These are phyloP conservation scores for Tetracladium maxilliforme DNA, from an alignment of 2,329 filamentous ascomycete species.

Conservation along the genomic window DNA sequence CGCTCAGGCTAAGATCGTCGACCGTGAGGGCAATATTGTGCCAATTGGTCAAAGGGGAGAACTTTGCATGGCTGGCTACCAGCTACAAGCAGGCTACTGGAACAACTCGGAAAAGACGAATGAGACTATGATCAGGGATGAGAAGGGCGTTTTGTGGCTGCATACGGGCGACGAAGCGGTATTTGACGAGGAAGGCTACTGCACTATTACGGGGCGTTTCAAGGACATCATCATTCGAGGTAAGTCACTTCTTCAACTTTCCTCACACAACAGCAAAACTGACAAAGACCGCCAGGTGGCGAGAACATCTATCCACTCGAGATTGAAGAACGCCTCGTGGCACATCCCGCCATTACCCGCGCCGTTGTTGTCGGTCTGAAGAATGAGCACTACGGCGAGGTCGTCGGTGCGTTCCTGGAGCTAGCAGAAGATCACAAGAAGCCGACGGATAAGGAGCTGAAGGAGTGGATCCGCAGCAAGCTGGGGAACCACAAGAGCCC, in stretches of 20 bases:
- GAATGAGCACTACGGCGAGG: conserved; percentile 58
- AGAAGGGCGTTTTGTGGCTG: conserved; percentile 41
- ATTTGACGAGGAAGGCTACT: conserved; percentile 54
- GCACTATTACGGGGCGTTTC: conserved; percentile 59
- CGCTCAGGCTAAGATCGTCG: conserved; percentile 62
- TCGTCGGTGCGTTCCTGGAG: conserved; percentile 49
- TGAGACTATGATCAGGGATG: conserved; percentile 38
- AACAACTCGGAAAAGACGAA: conserved; percentile 63
- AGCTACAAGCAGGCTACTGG: conserved; percentile 53
- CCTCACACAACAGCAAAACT: not conserved
- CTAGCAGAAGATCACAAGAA: too few species aligned
- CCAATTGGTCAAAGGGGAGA: conserved; percentile 57
- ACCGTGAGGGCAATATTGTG: conserved; percentile 48
- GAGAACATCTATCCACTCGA: conserved; percentile 65
- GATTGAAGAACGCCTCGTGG: conserved; percentile 58
- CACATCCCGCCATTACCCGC: conserved; percentile 44
- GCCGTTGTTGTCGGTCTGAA: conserved; percentile 58
- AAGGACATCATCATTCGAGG: conserved; percentile 71
- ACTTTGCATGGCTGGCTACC: conserved; percentile 66
- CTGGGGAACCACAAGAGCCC: conserved; percentile 58
- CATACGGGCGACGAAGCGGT: conserved; percentile 58
- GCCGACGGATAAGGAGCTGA: conserved; percentile 37
- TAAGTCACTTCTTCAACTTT: conserved; percentile 10
- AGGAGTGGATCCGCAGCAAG: conserved; percentile 44
- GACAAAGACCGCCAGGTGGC: conserved; percentile 33